Evolutionary conservation across 2,329 filamentous ascomycete species (phyloP), one percentile per base, ranked within the genome.

Genomic region (Onygenales sp.): DNA sequence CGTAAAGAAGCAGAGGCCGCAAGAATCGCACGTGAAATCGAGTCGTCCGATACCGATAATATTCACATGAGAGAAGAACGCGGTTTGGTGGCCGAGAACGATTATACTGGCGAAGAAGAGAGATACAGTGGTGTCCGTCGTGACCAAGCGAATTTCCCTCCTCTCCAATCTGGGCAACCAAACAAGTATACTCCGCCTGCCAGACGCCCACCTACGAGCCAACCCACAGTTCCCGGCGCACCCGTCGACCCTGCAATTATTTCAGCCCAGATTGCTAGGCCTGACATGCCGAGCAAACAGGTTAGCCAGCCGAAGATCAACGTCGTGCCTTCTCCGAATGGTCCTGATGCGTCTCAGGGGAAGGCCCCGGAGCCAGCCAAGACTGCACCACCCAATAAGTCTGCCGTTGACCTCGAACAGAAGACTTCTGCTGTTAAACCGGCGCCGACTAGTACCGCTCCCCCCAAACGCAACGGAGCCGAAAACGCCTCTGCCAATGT

Each of bases 61-160:
- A 74, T 85, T 4, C 93, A 98, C 65, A 81, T 96, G 54, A 87
- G 88, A 3, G 93, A 97, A 70, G 93, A 98, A 74, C 85, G 91
- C 64, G 80, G 89, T 51, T 75, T 82, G n/a, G 79, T 78, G 10
- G 75, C 78, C 8, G 78, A 81, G 40, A 80, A 86, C 51, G 83
- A 84, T 50, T 83, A 80, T 54, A 85, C 82, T 11, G 70, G 79
- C 32, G 93, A 98, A 70, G 93, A 98, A 73, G 91, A 94, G 66
- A 96, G 93, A 67, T 97, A 97, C 72, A 96, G 91, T 65, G 92
- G 92, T 66, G 93, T 98, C 52, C 85, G 85, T 57, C 84, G 92
- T 58, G 84, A 87, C 42, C 65, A 68, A 42, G 64, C 65, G 53
- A 73, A 76, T 52, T 86, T 86, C 62, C 81, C 85, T 5, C 79